These are phyloP conservation scores for Juglanconis juglandina DNA, from an alignment of 2,329 filamentous ascomycete genomes.

Conservation along the genomic window DNA sequence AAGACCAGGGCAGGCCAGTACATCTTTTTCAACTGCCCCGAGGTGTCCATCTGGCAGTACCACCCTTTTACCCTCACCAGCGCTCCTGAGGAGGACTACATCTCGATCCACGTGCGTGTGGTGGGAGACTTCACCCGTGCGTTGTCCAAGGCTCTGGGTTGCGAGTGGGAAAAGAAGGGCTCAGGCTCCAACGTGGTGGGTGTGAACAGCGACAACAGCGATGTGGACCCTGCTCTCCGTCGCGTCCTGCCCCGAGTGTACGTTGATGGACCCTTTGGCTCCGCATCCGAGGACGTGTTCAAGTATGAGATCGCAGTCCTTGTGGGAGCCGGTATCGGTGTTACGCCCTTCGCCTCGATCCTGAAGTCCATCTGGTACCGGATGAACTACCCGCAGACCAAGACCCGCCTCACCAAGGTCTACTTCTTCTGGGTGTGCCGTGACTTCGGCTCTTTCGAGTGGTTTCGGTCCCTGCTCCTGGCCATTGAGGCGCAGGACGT, in stretches of 20 bases:
- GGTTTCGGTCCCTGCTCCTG: slow-evolving; percentile 79
- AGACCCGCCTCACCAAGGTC: slow-evolving; percentile 76
- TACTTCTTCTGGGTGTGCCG: slow-evolving; percentile 94
- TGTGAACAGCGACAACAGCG: slow-evolving; percentile 54
- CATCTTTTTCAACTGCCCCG: slow-evolving; percentile 84
- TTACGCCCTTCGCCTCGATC: slow-evolving; percentile 83
- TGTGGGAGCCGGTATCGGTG: slow-evolving; percentile 79
- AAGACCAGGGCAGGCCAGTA: slow-evolving; percentile 81
- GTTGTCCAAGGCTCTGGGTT: slow-evolving; percentile 69
- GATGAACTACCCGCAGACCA: slow-evolving; percentile 81
- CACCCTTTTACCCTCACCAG: slow-evolving; percentile 84
- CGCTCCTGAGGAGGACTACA: slow-evolving; percentile 85
- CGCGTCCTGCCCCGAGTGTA: slow-evolving; percentile 76
- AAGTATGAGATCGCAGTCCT: slow-evolving; percentile 79
- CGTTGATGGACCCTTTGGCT: slow-evolving; percentile 81
- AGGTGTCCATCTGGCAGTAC: slow-evolving; percentile 84
- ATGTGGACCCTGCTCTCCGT: slow-evolving; percentile 67
- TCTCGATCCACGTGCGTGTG: slow-evolving; percentile 79
- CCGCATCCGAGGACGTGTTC: slow-evolving; percentile 83
- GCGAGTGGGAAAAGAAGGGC: slow-evolving; percentile 63
- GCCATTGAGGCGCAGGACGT: slow-evolving; percentile 85
- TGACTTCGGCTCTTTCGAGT: slow-evolving; percentile 84
- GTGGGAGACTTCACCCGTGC: slow-evolving; percentile 77
- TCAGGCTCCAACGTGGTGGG: slow-evolving; percentile 66
- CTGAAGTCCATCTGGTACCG: slow-evolving; percentile 92